Evolutionary conservation across 192 early-diverging fungal genomes (phyloP).

Genomic region (Mortierella claussenii): DNA sequence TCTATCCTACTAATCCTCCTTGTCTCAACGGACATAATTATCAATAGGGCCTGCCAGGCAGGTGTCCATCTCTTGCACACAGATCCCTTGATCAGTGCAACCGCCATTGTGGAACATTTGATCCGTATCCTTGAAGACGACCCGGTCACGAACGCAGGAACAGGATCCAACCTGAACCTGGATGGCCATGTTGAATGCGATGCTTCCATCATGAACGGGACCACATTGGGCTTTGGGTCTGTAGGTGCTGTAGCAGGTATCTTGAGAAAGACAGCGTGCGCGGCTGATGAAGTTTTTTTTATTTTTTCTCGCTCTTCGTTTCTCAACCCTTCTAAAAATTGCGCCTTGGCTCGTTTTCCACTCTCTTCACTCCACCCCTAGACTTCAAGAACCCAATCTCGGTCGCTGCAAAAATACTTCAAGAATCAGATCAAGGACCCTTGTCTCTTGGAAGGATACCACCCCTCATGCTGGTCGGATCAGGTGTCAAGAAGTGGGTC

Average conservation of each 20-base stretch:
- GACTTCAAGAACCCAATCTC: slow-evolving; percentile 77
- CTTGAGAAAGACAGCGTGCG: too few species aligned
- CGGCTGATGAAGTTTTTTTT: neutral
- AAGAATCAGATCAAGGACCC: slow-evolving; percentile 56
- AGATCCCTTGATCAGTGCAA: slow-evolving; percentile 12
- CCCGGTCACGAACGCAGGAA: slow-evolving; percentile 58
- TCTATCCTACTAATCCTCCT: neutral
- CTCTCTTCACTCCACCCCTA: too few species aligned
- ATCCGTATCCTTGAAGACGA: slow-evolving; percentile 56
- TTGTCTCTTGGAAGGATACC: slow-evolving; percentile 58
- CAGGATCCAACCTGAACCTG: slow-evolving; percentile 84
- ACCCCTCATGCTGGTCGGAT: slow-evolving; percentile 52
- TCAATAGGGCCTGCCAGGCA: slow-evolving; percentile 47
- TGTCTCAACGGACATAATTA: neutral
- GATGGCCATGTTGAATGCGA: slow-evolving; percentile 86
- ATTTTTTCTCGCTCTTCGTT: neutral
- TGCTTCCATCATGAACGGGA: slow-evolving; percentile 80
- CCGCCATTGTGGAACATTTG: slow-evolving; percentile 48
- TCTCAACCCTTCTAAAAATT: too few species aligned
- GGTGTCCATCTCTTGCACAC: slow-evolving; percentile 37
- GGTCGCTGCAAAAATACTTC: slow-evolving; percentile 60
- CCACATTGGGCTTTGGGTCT: slow-evolving; percentile 76
- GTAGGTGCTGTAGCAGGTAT: slow-evolving; percentile 76
- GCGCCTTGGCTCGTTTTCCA: too few species aligned
- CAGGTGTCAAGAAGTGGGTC: slow-evolving; percentile 22